A percentile compares a stretch with the other conserved stretches of the same genome.
Conservation (phyloP, 805 yeast species). For the Wickerhamiella brachini region DNA sequence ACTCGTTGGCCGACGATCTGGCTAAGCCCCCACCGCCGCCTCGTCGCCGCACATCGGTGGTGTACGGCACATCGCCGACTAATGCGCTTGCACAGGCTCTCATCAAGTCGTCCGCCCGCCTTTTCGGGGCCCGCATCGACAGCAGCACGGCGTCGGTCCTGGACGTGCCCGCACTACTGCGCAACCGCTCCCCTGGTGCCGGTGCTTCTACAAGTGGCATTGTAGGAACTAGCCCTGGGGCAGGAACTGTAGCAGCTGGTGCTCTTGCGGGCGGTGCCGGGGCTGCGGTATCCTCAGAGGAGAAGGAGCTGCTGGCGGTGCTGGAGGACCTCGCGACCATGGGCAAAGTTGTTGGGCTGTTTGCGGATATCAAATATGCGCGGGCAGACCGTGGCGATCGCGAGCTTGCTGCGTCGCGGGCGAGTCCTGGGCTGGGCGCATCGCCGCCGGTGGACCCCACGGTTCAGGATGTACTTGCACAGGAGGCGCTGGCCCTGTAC, state of each 20-base stretch:
- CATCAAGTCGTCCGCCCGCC: conserved; percentile 72
- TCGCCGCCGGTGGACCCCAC: conserved; percentile 19
- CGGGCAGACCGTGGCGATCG: conserved; percentile 24
- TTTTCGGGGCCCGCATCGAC: conserved; percentile 44
- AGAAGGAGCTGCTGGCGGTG: conserved; percentile 21
- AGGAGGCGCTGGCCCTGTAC: conserved; percentile 77
- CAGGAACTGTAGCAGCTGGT: too few species aligned
- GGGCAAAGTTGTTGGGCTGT: conserved; percentile 75
- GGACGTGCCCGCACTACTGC: neutral
- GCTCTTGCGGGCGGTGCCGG: too few species aligned
- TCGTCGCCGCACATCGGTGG: conserved; percentile 22
- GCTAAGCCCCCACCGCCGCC: conserved; percentile 28
- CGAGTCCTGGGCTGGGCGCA: neutral
- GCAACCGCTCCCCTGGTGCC: neutral
- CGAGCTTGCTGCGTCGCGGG: neutral
- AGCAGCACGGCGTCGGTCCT: neutral
- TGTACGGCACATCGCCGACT: conserved; percentile 43
- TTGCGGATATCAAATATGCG: conserved; percentile 81
- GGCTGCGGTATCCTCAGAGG: conserved; percentile 10
- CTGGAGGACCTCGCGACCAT: conserved; percentile 74
- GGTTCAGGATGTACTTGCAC: conserved; percentile 36
- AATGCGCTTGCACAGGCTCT: conserved; percentile 81
- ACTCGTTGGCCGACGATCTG: conserved; percentile 87
- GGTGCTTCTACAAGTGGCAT: neutral
- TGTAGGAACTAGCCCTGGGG: neutral